phyloP scores from a whole-genome alignment of 768 basidiomycete genomes.

The Clathrus columnatus region DNA sequence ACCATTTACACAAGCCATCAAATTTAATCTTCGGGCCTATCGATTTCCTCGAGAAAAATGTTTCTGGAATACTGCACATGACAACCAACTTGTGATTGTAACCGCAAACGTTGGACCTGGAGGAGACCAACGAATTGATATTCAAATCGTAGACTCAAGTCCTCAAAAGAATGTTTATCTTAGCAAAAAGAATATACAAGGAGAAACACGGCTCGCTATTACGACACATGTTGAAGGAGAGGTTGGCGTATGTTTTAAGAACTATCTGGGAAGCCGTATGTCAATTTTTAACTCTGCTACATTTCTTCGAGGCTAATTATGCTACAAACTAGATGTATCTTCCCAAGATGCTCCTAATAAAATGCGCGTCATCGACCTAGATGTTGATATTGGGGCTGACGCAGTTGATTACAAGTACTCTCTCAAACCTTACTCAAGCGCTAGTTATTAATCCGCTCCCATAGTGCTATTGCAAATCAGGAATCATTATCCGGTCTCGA shows the following conservation, averaged over 20 bases:
- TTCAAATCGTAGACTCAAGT: constrained; percentile 89
- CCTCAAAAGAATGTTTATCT: constrained; percentile 82
- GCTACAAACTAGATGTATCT: constrained; percentile 33
- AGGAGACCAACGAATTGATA: constrained; percentile 72
- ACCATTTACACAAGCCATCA: constrained; percentile 52
- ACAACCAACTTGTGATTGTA: constrained; percentile 85
- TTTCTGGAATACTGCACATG: constrained; percentile 90
- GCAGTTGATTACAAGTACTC: constrained; percentile 95
- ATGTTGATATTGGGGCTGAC: constrained; percentile 96
- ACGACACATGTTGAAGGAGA: constrained; percentile 92
- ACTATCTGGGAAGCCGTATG: constrained; percentile 66
- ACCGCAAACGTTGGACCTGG: constrained; percentile 86
- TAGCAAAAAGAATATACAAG: constrained; percentile 79
- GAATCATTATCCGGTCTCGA: constrained; percentile 93
- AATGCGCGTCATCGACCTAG: constrained; percentile 75
- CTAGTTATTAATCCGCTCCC: constrained; percentile 1
- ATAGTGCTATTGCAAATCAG: constrained; percentile 95
- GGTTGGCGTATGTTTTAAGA: constrained; percentile 92
- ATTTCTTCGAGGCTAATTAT: neutral
- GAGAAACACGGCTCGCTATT: constrained; percentile 86
- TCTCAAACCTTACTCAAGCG: neutral
- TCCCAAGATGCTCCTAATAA: constrained; percentile 40
- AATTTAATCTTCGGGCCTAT: constrained; percentile 69
- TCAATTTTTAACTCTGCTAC: constrained; percentile 14
- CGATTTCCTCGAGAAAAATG: constrained; percentile 75